Conservation (phyloP, 371 early-diverging fungal genomes). For the Smittium mucronatum region DNA sequence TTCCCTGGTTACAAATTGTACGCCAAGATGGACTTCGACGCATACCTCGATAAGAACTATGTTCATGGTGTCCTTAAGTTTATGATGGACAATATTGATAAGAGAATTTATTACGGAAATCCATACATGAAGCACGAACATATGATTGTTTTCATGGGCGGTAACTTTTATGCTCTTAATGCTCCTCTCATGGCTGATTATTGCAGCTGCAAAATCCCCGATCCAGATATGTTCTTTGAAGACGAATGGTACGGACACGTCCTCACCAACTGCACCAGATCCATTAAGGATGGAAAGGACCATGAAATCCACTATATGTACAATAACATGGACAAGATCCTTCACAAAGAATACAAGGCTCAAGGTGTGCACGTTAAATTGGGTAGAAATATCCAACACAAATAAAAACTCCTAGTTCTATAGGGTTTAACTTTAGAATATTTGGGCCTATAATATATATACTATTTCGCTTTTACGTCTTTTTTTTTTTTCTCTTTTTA, state of each 20-base stretch:
- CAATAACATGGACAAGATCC: not conserved
- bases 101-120: slow-evolving; percentile 1
- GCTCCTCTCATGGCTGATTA: not conserved
- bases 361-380: not conserved
- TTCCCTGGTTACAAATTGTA: not conserved
- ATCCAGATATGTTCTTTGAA: not conserved
- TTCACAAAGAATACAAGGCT: slow-evolving; percentile 3
- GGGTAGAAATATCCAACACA: slow-evolving; percentile 3
- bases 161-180: slow-evolving; percentile 3
- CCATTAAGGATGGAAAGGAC: not conserved
- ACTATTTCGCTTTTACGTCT: too few species aligned
- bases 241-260: not conserved
- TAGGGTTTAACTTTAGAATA: too few species aligned
- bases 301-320: not conserved
- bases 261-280: not conserved
- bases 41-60: not conserved
- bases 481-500: too few species aligned
- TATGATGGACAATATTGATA: not conserved
- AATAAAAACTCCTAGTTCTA: too few species aligned
- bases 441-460: too few species aligned
- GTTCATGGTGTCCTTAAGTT: not conserved
- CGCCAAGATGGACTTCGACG: slow-evolving; percentile 8
- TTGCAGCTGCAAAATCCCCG: not conserved
- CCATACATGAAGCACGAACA: not conserved
- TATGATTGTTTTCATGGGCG: not conserved